Conservation (phyloP, 2,329 filamentous ascomycete genomes). For the Fusarium clavum region DNA sequence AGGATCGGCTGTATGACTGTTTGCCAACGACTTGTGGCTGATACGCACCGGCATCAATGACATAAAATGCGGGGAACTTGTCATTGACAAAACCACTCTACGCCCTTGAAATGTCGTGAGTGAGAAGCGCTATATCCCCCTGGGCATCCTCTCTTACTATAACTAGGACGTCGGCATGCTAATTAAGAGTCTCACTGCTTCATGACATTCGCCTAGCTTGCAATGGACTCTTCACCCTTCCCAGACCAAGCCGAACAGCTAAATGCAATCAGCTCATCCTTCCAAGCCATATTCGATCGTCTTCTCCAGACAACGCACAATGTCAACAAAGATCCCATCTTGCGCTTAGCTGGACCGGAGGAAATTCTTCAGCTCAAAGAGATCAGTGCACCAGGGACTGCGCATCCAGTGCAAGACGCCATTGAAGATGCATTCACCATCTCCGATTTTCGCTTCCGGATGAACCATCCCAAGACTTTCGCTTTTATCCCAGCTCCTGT, state of each 20-base stretch:
- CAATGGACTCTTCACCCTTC: neutral
- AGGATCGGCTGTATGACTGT: neutral
- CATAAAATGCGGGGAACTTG: slow-evolving; percentile 12
- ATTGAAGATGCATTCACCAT: slow-evolving; percentile 19
- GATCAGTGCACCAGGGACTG: slow-evolving; percentile 3
- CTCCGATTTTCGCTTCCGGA: slow-evolving; percentile 13
- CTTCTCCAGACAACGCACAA: slow-evolving; percentile 1
- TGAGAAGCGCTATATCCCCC: neutral
- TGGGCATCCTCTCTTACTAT: fast-evolving
- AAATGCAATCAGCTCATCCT: neutral
- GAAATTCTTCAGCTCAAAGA: neutral
- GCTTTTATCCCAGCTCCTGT: slow-evolving; percentile 12
- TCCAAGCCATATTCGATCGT: slow-evolving; percentile 11
- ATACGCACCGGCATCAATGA: neutral
- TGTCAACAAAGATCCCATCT: neutral
- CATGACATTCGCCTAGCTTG: fast-evolving
- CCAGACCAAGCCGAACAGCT: slow-evolving; percentile 4
- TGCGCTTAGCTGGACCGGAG: neutral
- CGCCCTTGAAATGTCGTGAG: neutral
- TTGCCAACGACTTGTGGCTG: neutral
- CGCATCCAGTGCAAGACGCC: neutral
- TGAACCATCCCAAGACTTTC: slow-evolving; percentile 16
- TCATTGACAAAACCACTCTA: neutral
- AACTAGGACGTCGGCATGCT: neutral
- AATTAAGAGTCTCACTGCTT: fast-evolving